phyloP scores from a whole-genome alignment of 2,329 filamentous ascomycete genomes.

The Sporothrix euskadiensis region DNA sequence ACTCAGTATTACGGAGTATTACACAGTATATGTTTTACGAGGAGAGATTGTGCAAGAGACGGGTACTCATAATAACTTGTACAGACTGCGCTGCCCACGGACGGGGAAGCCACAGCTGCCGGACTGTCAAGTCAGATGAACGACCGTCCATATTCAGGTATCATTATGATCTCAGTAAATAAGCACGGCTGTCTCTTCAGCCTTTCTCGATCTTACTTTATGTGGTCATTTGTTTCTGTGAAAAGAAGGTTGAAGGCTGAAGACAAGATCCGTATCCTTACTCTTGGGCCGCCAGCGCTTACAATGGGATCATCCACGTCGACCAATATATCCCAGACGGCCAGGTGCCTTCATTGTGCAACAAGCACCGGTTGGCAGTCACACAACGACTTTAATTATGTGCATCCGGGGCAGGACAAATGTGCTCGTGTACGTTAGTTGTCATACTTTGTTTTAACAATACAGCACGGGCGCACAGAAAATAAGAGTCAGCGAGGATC shows the following conservation, averaged over 20 bases:
- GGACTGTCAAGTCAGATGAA: background rate
- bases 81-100: background rate
- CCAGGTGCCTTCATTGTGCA: background rate
- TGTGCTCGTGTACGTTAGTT: background rate
- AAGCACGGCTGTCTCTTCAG: background rate
- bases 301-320: background rate
- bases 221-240: background rate
- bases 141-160: background rate
- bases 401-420: constrained; percentile 11
- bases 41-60: background rate
- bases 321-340: background rate
- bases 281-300: background rate
- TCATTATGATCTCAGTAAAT: background rate
- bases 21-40: background rate
- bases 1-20: background rate
- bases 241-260: background rate
- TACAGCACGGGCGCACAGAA: background rate
- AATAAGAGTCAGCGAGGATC: background rate
- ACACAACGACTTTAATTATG: background rate
- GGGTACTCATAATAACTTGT: background rate
- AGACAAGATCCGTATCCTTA: background rate
- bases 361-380: background rate
- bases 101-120: background rate
- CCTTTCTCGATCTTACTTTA: background rate
- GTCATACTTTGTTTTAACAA: background rate